Evolutionary conservation across 75 land plant genomes (phyloP).

Genomic region (Picea sitchensis): DNA sequence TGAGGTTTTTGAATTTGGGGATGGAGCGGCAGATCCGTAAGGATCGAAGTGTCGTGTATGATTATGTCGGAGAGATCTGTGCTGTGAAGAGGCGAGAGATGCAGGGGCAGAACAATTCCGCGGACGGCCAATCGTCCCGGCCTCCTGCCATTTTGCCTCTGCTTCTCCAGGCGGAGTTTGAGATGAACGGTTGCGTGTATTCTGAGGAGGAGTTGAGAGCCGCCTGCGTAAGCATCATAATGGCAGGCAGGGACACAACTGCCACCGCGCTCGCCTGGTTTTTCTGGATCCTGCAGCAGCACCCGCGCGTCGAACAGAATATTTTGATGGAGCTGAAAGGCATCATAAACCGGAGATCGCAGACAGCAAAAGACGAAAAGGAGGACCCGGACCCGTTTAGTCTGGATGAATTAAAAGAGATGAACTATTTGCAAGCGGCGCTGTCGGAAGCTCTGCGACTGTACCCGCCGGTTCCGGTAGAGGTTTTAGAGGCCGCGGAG

Average conservation of each 20-base stretch:
- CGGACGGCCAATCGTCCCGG: too few species aligned
- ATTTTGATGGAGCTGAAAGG: background rate
- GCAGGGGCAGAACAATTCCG: too few species aligned
- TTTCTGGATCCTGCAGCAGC: constrained; percentile 1
- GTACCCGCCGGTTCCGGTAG: constrained; percentile 14
- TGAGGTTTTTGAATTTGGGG: background rate
- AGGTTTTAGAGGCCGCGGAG: constrained; percentile 6
- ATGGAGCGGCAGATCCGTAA: background rate
- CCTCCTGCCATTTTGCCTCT: too few species aligned
- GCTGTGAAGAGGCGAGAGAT: too few species aligned
- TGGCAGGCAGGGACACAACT: constrained; percentile 79
- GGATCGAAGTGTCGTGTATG: too few species aligned
- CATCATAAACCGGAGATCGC: background rate
- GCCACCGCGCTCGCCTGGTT: constrained; percentile 30
- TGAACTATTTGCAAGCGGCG: constrained; percentile 15
- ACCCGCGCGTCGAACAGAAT: background rate
- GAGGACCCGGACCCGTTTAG: background rate
- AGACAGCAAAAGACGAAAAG: background rate
- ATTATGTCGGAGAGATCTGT: too few species aligned
- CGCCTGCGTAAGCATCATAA: constrained; percentile 21
- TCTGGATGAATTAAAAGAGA: background rate
- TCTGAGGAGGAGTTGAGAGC: too few species aligned
- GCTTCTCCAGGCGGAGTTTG: too few species aligned
- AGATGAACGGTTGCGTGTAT: too few species aligned
- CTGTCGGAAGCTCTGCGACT: constrained; percentile 13